Conservation (phyloP, 495 filamentous ascomycete genomes). For the Staphylotrichum tortipilum region DNA sequence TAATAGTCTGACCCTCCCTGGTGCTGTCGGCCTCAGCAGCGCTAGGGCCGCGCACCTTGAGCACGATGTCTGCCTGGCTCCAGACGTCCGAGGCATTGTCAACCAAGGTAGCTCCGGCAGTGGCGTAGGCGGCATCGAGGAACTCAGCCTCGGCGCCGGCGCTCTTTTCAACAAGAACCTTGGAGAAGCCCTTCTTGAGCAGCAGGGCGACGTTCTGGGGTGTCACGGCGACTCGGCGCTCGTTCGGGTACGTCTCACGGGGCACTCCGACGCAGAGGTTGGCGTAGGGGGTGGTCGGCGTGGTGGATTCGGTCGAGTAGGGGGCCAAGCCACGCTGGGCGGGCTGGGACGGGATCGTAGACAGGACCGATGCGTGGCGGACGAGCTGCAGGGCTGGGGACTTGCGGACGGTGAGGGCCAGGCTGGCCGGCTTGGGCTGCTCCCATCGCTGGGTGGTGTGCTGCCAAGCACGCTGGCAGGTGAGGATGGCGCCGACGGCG, state of each 20-base stretch:
- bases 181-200: slow-evolving; percentile 68
- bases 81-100: slow-evolving; percentile 50
- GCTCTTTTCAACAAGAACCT: slow-evolving; percentile 63
- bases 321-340: slow-evolving; percentile 8
- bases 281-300: slow-evolving; percentile 53
- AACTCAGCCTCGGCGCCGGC: slow-evolving; percentile 69
- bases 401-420: slow-evolving; percentile 17
- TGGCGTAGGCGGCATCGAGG: slow-evolving; percentile 58
- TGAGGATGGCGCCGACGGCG: slow-evolving; percentile 7
- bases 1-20: slow-evolving; percentile 55
- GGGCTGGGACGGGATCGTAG: slow-evolving; percentile 13
- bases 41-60: slow-evolving; percentile 69
- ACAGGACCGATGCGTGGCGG: slow-evolving; percentile 27
- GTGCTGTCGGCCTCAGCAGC: slow-evolving; percentile 53
- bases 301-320: slow-evolving; percentile 29
- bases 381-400: slow-evolving; percentile 19
- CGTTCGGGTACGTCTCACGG: slow-evolving; percentile 58
- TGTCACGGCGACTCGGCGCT: slow-evolving; percentile 71
- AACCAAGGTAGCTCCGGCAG: slow-evolving; percentile 63
- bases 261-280: slow-evolving; percentile 63
- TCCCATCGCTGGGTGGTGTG: slow-evolving; percentile 14
- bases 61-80: slow-evolving; percentile 61
- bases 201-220: slow-evolving; percentile 69
- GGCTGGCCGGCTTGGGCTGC: slow-evolving; percentile 8
- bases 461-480: slow-evolving; percentile 29